These are phyloP conservation scores for Massariosphaeria phaeospora DNA, from an alignment of 495 filamentous ascomycete genomes.

Conservation along the genomic window DNA sequence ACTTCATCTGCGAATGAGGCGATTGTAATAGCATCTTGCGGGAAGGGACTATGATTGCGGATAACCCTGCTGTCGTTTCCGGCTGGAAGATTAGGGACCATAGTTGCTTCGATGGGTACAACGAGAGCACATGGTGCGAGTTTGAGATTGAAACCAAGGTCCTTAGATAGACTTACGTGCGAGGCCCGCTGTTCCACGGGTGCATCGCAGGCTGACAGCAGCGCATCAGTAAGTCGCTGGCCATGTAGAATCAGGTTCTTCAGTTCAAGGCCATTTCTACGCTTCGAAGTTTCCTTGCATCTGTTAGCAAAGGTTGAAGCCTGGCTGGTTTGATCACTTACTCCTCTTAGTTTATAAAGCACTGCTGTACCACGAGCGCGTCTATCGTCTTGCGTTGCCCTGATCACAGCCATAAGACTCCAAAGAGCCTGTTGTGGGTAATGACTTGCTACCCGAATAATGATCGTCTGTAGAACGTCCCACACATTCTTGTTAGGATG, in stretches of 20 bases:
- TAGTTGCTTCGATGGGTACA: constrained; percentile 76
- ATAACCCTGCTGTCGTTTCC: constrained; percentile 62
- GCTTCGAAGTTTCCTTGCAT: constrained; percentile 10
- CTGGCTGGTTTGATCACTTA: constrained; percentile 33
- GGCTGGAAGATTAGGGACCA: constrained; percentile 76
- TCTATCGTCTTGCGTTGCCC: constrained; percentile 50
- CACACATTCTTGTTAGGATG: constrained; percentile 76
- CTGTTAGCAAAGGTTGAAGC: constrained; percentile 5
- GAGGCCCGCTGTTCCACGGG: constrained; percentile 64
- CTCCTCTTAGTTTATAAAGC: constrained; percentile 36
- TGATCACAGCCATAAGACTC: constrained; percentile 79
- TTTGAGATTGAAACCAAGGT: constrained; percentile 80
- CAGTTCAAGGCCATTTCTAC: constrained; percentile 46
- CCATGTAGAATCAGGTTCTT: constrained; percentile 67
- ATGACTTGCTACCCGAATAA: constrained; percentile 69
- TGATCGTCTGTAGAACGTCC: constrained; percentile 66
- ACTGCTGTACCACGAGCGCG: constrained; percentile 50
- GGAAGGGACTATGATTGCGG: constrained; percentile 76
- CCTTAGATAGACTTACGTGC: constrained; percentile 64
- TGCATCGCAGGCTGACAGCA: constrained; percentile 73
- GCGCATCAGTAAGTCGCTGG: constrained; percentile 76
- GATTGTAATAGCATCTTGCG: constrained; percentile 58
- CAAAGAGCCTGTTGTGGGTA: constrained; percentile 92
- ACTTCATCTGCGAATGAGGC: constrained; percentile 75
- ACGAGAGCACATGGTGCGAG: constrained; percentile 76